A percentile compares a stretch with the other conserved stretches of the same genome.
These are phyloP conservation scores for Penicillium manginii DNA, from an alignment of 495 filamentous ascomycete genomes.

Conservation along the genomic window DNA sequence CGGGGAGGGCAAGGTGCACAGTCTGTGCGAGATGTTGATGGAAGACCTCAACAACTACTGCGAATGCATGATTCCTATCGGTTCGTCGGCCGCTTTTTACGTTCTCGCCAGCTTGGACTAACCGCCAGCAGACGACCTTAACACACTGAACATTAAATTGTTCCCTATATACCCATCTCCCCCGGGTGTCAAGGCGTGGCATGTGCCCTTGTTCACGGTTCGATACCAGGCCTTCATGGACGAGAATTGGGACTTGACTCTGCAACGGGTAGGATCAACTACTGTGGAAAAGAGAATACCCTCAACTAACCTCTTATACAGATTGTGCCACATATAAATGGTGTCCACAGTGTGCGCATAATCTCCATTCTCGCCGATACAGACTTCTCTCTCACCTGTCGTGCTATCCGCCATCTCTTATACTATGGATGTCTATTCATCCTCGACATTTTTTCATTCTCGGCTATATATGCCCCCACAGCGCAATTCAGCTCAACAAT, in stretches of 20 bases:
- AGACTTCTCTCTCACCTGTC: constrained; percentile 79
- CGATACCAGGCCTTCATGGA: constrained; percentile 75
- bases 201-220: constrained; percentile 89
- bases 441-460: constrained; percentile 92
- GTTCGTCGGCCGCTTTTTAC: constrained; percentile 44
- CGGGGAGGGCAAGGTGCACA: constrained; percentile 69
- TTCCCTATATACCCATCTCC: constrained; percentile 83
- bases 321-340: constrained; percentile 84
- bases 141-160: constrained; percentile 94
- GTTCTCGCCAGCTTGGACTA: constrained; percentile 20
- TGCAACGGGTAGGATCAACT: constrained; percentile 61
- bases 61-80: constrained; percentile 96
- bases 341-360: constrained; percentile 81
- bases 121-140: constrained; percentile 70
- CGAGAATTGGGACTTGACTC: constrained; percentile 88
- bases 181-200: constrained; percentile 76
- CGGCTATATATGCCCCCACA: constrained; percentile 85
- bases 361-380: constrained; percentile 85
- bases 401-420: constrained; percentile 82
- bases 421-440: constrained; percentile 88
- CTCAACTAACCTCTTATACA: constrained; percentile 20
- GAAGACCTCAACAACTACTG: constrained; percentile 96
- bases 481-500: constrained; percentile 75
- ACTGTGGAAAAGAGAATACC: background rate
- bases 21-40: constrained; percentile 86